Evolutionary conservation across 2,329 filamentous ascomycete genomes (phyloP), one percentile per base, ranked within the genome.

Genomic region (Penicillium thymicola): DNA sequence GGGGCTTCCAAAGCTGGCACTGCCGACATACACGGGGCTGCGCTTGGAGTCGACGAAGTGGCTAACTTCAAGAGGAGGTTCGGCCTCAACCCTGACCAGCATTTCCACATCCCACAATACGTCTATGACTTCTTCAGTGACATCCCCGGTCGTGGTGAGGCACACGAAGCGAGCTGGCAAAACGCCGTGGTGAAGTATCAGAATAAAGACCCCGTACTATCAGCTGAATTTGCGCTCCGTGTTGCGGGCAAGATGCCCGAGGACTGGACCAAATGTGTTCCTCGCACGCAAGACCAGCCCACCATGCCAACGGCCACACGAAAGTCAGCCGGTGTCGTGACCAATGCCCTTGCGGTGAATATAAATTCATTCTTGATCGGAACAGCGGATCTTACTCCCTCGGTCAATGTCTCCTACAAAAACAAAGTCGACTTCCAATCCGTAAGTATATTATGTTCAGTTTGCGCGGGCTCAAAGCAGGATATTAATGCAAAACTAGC

Each of bases 1-100:
- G 82, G 80, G 4, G 82, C 71, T 36, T 65, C 69, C 18, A 70
- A 74, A 1, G 75, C 74, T 3, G 77, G 77, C 0, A 66, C 62
- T 13, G 82, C 83, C 3, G 78, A 78, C 21, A 80, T 83, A 0
- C 85, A 87, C 59, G 83, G 83, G 18, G 83, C 79, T 9, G 81
- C 84, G 0, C 82, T 84, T 42, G 83, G 82, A 8, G 69, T 74
- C 2, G 76, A 80, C 1, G 81, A 82, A 51, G 80, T 87, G 2
- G 78, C 75, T 0, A 72, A 78, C n/a, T 78, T 84, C 69, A 86
- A 86, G 75, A 75, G 69, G 42, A 67, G 67, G 4, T 76, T 77
- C 42, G 79, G 78, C 4, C 78, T 84, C 62, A 73, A 84, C 57
- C 76, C 81, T 0, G 76, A 80, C 0, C 68, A 78, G 58, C 70